phyloP scores from a whole-genome alignment of 1,284 basidiomycete species.

The Lignosus rhinocerotis region DNA sequence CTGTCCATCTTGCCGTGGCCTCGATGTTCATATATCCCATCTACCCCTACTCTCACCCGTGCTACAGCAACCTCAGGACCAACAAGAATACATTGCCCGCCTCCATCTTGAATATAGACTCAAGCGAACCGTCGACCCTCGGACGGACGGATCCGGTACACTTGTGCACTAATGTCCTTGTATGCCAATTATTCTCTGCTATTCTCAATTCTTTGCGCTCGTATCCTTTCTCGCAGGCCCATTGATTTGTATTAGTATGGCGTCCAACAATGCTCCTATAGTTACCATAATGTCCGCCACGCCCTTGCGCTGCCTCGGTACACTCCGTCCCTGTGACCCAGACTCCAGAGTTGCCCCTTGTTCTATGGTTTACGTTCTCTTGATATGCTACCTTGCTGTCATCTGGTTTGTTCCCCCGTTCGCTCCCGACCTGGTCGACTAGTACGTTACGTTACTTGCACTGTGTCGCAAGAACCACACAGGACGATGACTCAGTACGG shows the following conservation, averaged over 20 bases:
- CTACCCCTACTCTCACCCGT: slow-evolving; percentile 13
- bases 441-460: slow-evolving; percentile 14
- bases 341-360: slow-evolving; percentile 9
- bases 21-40: slow-evolving; percentile 2
- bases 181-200: slow-evolving; percentile 16
- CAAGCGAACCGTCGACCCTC: slow-evolving; percentile 16
- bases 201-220: slow-evolving; percentile 4
- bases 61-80: not conserved
- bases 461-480: slow-evolving; percentile 31
- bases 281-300: slow-evolving; percentile 16
- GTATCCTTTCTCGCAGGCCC: slow-evolving; percentile 3
- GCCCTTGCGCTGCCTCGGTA: slow-evolving; percentile 9
- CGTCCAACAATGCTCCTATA: slow-evolving; percentile 16
- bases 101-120: slow-evolving; percentile 25
- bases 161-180: slow-evolving; percentile 22
- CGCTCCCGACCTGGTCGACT: slow-evolving; percentile 23
- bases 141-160: slow-evolving; percentile 21
- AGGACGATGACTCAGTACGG: slow-evolving; percentile 58
- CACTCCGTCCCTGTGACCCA: slow-evolving; percentile 6
- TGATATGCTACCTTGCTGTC: slow-evolving; percentile 8
- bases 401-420: slow-evolving; percentile 18
- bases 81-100: not conserved
- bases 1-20: not conserved
- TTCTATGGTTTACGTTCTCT: not conserved
- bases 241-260: slow-evolving; percentile 25